Conservation (phyloP, 2,329 filamentous ascomycete genomes). For the Sarocladium oryzae region DNA sequence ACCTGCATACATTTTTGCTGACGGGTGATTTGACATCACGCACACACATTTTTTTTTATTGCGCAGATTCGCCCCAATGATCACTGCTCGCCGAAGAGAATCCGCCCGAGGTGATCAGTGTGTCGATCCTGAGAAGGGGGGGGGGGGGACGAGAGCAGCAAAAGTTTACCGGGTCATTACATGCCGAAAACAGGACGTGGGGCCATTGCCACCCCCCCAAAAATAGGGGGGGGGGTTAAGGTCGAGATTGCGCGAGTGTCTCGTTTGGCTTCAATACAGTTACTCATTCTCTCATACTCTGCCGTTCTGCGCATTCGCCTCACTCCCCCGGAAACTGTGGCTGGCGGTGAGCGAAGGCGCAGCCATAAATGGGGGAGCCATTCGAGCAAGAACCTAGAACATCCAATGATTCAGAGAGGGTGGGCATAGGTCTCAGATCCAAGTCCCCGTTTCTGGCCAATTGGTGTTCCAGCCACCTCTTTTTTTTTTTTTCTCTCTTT, state of each 20-base stretch:
- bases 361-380: background rate
- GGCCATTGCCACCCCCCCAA: too few relatives aligned
- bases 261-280: too few relatives aligned
- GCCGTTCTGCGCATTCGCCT: too few relatives aligned
- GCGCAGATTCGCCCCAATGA: too few relatives aligned
- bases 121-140: too few relatives aligned
- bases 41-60: background rate
- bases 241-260: too few relatives aligned
- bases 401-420: constrained; percentile 3
- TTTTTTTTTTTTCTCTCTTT: background rate
- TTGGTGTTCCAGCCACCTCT: constrained; percentile 1
- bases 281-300: too few relatives aligned
- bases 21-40: constrained; percentile 1
- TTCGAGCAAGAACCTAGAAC: background rate
- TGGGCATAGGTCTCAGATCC: constrained; percentile 1
- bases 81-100: background rate
- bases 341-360: background rate
- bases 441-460: background rate
- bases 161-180: too few relatives aligned
- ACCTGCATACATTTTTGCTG: background rate
- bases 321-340: background rate
- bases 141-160: too few relatives aligned
- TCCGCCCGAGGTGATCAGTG: too few relatives aligned
- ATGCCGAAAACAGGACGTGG: too few relatives aligned
- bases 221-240: too few relatives aligned